Base-by-base conservation (phyloP, 2,329 filamentous ascomycete genomes). In the Tympanopsis confertula region DNA sequence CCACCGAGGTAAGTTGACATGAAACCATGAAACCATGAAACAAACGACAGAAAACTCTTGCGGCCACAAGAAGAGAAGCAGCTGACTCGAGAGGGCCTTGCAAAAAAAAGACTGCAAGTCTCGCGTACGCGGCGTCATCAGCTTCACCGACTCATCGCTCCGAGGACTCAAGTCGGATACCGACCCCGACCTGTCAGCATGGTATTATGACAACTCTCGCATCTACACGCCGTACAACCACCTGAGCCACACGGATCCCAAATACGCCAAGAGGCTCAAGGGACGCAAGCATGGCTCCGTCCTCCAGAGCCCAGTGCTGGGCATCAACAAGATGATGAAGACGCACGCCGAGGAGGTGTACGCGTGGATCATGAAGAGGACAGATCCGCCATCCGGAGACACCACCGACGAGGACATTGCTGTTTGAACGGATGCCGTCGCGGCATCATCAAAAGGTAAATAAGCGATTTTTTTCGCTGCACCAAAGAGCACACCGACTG, bases 131-230 rank as follows among this genome's bases (percentile, higher is more conserved):
- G 81, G 79, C 20, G 71, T 93, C 13, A 68, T 95, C 46, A 86
- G 82, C 44, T 94, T 94, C 52, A 82, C 94, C 14, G 77, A 78
- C 18, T 82, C 84, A 39, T 75, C 74, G 20, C 68, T 95, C 14
- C 78, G 85, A 12, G 80, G 86, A 1, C 75, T 94, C 47, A 82
- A 78, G 51, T 84, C 85, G 22, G 87, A 91, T 45, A 73, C 77
- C 19, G 82, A 93, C 41, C 68, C 73, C n/a, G 66, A 70, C 42
- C 66, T 88, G 1, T 81, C 78, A 1, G 66, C 68, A 18, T 96
- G 89, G 89, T 96, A 94, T 59, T 82, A 81, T 52, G 68, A 77
- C 47, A 79, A 86, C 57, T 91, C 86, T 0, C 70, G 75, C 3
- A 80, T 95, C 35, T 94, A 81, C 49, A 82, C 95, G 14, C 74